Percentiles rank a stretch among this genome's conserved stretches.
phyloP scores from a whole-genome alignment of 148 eudicot genomes.

The Chenopodium formosanum region DNA sequence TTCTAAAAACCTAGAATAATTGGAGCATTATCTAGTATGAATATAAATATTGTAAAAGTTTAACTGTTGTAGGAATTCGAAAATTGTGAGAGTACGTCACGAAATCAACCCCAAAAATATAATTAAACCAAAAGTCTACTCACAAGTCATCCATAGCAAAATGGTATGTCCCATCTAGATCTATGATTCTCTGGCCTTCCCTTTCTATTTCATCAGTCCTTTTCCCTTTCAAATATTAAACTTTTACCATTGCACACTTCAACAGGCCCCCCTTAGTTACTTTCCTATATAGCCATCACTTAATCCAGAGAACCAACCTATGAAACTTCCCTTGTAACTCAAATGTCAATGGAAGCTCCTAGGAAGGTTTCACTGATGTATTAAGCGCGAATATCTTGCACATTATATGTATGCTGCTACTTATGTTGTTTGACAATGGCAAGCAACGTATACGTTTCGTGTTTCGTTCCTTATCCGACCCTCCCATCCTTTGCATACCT shows the following conservation, averaged over 20 bases:
- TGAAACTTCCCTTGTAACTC: constrained; percentile 34
- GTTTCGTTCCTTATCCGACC: neutral
- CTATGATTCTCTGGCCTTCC: constrained; percentile 8
- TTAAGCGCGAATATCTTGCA: neutral
- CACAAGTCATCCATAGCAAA: constrained; percentile 26
- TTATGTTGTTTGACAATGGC: constrained; percentile 14
- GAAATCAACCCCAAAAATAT: too few species aligned
- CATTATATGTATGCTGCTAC: constrained; percentile 26
- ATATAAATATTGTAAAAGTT: too few species aligned
- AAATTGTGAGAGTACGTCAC: too few species aligned
- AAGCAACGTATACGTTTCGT: constrained; percentile 16
- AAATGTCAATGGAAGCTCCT: constrained; percentile 37
- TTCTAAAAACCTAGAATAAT: too few species aligned
- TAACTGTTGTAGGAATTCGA: too few species aligned
- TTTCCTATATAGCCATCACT: constrained; percentile 25
- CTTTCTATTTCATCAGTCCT: constrained; percentile 17
- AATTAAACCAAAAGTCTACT: constrained; percentile 28
- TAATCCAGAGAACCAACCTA: constrained; percentile 21
- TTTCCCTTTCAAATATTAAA: constrained; percentile 11
- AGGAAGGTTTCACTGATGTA: constrained; percentile 29
- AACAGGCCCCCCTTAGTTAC: neutral
- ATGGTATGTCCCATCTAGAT: constrained; percentile 1
- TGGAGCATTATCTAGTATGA: too few species aligned
- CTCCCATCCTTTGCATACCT: neutral
- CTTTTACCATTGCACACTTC: constrained; percentile 11